A percentile compares a stretch with the other conserved stretches of the same genome.
Conservation (phyloP, 2,329 filamentous ascomycete genomes). For the Calonectria hawksworthii region DNA sequence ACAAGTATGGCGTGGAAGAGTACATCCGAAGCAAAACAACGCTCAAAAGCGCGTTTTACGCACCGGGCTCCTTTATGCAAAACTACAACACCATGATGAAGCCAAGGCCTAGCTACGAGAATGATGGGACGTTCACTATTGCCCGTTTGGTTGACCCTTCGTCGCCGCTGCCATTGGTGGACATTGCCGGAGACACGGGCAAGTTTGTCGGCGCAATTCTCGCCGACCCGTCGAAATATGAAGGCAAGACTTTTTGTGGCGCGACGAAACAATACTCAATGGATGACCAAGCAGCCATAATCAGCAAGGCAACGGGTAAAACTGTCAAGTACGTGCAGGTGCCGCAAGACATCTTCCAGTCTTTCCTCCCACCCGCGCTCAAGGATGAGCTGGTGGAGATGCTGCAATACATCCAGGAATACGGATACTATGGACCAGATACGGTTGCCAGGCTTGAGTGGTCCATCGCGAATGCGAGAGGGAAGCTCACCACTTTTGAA, state of each 20-base stretch:
- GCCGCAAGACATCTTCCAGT: neutral
- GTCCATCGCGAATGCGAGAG: neutral
- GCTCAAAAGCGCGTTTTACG: neutral
- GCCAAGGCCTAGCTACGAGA: neutral
- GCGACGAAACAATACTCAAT: neutral
- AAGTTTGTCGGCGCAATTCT: conserved; percentile 3
- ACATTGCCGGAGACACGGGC: neutral
- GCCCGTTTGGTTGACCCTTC: neutral
- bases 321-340: neutral
- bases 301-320: neutral
- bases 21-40: neutral
- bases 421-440: neutral
- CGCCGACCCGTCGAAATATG: neutral
- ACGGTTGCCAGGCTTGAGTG: neutral
- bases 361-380: neutral
- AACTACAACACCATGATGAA: neutral
- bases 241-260: neutral
- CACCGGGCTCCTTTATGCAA: neutral
- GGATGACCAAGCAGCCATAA: neutral
- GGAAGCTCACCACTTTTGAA: neutral
- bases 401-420: neutral
- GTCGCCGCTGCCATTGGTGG: neutral
- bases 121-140: neutral
- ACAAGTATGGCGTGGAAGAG: neutral
- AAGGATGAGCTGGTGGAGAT: neutral